Evolutionary conservation across 108 stramenopile genomes (phyloP), one percentile per base, ranked within the genome.

Genomic region (Skeletonema tropicum): DNA sequence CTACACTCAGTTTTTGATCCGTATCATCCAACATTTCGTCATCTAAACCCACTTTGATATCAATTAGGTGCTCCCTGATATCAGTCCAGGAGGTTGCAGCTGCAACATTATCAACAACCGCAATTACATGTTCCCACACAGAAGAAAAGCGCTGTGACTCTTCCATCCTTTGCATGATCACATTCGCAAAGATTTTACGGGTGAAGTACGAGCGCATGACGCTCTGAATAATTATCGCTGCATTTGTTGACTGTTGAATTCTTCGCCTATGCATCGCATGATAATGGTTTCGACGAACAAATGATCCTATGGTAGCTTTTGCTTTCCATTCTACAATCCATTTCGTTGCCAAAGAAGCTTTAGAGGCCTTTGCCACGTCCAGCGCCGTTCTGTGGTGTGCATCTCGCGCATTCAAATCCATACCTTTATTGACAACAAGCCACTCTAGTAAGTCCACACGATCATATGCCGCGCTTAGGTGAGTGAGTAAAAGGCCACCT

Each of bases 111-210:
- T 55, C 52, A 10, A 58, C 0, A 33, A 17, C 38, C 5, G 6
- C 13, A 33, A 73, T 29, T 15, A 42, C 65, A 21, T 15, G 21
- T 9, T 11, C 55, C 71, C 71, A 73, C 4, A 61, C 42, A 30
- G 42, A n/a, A 12, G 46, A 5, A 23, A 73, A 67, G 21, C 64
- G 71, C 11, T 55, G 64, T 3, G 64, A 73, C 21, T 73, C 71
- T 46, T 67, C 71, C 10, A 73, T 30, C 8, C 65, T n/a, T 15
- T 21, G 46, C n/a, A 55, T 13, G 9, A 73, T 32, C 13, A 19
- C 39, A 57, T 42, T 19, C 2, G 36, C 15, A 57, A 65, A 57
- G 11, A 65, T n/a, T 26, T 57, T 65, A 2, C 71, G 64, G 15
- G 42, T 67, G 26, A n/a, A 14, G 42, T 66, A 21, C 13, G 64